These are phyloP conservation scores for Crepidotus variabilis DNA, from an alignment of 768 basidiomycete genomes.

Conservation along the genomic window DNA sequence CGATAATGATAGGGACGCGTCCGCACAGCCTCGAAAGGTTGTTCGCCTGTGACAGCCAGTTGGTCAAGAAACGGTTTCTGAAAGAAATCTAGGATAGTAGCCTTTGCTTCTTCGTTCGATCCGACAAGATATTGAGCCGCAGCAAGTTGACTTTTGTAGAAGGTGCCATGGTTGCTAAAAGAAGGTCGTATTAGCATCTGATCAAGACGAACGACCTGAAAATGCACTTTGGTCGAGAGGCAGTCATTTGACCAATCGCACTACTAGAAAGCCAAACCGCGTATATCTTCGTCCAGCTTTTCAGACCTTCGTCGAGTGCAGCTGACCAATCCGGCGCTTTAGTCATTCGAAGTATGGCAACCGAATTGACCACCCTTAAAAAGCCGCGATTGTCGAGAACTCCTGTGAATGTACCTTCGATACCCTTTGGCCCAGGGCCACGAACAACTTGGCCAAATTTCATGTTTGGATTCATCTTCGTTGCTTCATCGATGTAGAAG, in stretches of 20 bases:
- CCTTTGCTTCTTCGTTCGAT: slow-evolving; percentile 44
- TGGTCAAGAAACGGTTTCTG: slow-evolving; percentile 44
- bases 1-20: slow-evolving; percentile 67
- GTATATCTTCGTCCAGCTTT: slow-evolving; percentile 49
- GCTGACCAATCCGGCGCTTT: slow-evolving; percentile 50
- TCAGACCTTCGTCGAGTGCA: slow-evolving; percentile 45
- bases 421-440: slow-evolving; percentile 31
- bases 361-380: slow-evolving; percentile 49
- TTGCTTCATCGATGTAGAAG: slow-evolving; percentile 58
- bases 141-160: slow-evolving; percentile 58
- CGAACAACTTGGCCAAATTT: slow-evolving; percentile 52
- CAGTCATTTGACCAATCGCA: slow-evolving; percentile 36
- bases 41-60: slow-evolving; percentile 55
- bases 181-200: neutral
- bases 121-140: slow-evolving; percentile 52
- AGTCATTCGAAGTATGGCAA: slow-evolving; percentile 49
- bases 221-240: slow-evolving; percentile 45
- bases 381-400: slow-evolving; percentile 58
- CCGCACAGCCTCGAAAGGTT: slow-evolving; percentile 60
- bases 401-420: slow-evolving; percentile 47
- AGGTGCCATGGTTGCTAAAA: slow-evolving; percentile 61
- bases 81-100: slow-evolving; percentile 48
- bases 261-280: slow-evolving; percentile 54
- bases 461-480: slow-evolving; percentile 63
- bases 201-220: neutral